Evolutionary conservation across 306 rosid genomes (phyloP), one percentile per base, ranked within the genome.

Genomic region (Crotalaria pallida): DNA sequence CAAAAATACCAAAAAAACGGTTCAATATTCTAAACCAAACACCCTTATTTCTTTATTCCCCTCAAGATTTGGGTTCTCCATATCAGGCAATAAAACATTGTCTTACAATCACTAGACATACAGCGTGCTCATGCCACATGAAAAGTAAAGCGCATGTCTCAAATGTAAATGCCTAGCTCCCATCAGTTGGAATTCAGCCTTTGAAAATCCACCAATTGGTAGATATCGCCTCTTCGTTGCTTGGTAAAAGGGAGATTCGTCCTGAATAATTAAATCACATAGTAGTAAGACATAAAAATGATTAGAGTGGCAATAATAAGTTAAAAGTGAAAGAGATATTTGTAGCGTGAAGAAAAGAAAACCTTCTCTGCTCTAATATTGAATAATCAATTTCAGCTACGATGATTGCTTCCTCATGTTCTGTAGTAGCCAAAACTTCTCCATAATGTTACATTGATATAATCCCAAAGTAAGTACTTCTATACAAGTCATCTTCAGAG

Each of bases 171-270:
- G n/a, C n/a, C n/a, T n/a, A n/a, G n/a, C n/a, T n/a, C n/a, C n/a
- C n/a, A n/a, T n/a, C n/a, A n/a, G n/a, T n/a, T n/a, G n/a, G n/a
- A n/a, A n/a, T n/a, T n/a, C n/a, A n/a, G n/a, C n/a, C n/a, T n/a
- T n/a, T n/a, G n/a, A n/a, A n/a, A n/a, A n/a, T n/a, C n/a, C n/a
- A n/a, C n/a, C n/a, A n/a, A n/a, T n/a, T n/a, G n/a, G n/a, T n/a
- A n/a, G n/a, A n/a, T n/a, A n/a, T n/a, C n/a, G n/a, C n/a, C 98
- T 24, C 99, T 89, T 34, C 85, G 84, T 75, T 94, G 99, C 84
- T 87, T 91, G 58, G 74, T 86, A 55, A 94, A 57, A 10, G 98
- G 97, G 47, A 94, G 91, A 65, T 40, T 88, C 52, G 90, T 76
- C 95, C 98, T 94, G 87, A 72, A 62, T 36, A 70, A 67, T 79